Percentiles rank a stretch among this genome's conserved stretches.
Conservation (phyloP, 2,329 filamentous ascomycete species). For the Calonectria ilicicola region DNA sequence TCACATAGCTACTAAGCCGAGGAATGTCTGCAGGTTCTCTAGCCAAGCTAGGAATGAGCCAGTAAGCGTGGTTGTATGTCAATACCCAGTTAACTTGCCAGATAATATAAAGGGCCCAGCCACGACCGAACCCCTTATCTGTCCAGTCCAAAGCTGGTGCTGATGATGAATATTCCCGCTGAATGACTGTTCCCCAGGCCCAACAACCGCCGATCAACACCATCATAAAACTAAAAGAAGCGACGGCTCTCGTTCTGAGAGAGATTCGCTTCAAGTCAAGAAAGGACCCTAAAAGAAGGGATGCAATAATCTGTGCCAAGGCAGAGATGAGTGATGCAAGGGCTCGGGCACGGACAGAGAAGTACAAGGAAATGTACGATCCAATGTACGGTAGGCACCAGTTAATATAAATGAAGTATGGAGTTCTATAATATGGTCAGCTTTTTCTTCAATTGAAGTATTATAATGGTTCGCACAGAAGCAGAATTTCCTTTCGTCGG, state of each 20-base stretch:
- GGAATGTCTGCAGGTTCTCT: conserved; percentile 6
- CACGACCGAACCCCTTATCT: conserved; percentile 37
- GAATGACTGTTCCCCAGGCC: conserved; percentile 45
- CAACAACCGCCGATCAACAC: conserved; percentile 42
- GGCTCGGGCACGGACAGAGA: conserved; percentile 21
- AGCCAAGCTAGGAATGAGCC: conserved; percentile 41
- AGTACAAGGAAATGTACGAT: conserved; percentile 24
- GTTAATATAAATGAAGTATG: conserved; percentile 23
- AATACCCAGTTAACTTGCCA: conserved; percentile 47
- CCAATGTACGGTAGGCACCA: conserved; percentile 20
- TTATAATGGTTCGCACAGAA: not conserved
- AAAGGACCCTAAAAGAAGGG: not conserved
- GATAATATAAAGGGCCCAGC: conserved; percentile 47
- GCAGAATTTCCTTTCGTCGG: conserved; percentile 9
- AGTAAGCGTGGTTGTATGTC: conserved; percentile 50
- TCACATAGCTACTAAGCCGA: not conserved
- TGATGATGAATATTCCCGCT: conserved; percentile 40
- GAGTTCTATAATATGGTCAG: not conserved
- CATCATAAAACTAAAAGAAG: conserved; percentile 24
- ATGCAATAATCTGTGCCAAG: conserved; percentile 15
- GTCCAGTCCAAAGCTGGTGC: conserved; percentile 44
- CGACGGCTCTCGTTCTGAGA: not conserved
- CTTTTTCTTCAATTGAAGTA: not conserved
- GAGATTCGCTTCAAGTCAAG: conserved; percentile 5
- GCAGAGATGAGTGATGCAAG: conserved; percentile 17